Evolutionary conservation across 345 rosid genomes (phyloP).

Genomic region (Ceriops tagal): DNA sequence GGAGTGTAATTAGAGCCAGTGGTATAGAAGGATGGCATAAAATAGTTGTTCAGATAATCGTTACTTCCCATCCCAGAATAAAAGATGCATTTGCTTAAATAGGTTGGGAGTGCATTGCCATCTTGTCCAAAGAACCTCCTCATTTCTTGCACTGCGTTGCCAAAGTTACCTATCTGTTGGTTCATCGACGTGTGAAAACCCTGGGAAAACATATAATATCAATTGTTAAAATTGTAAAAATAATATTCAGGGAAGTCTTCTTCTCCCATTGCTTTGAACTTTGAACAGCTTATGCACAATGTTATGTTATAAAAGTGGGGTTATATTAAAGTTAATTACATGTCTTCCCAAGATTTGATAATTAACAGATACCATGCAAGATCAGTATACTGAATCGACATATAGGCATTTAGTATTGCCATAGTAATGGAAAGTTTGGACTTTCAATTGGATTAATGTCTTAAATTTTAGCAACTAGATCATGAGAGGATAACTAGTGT

Average conservation of each 20-base stretch:
- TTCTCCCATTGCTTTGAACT: neutral
- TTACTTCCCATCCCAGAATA: constrained; percentile 86
- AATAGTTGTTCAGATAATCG: constrained; percentile 86
- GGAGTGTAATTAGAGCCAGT: constrained; percentile 52
- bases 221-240: neutral
- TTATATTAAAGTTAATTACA: no score
- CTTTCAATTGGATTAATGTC: no score
- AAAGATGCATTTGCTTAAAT: constrained; percentile 63
- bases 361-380: no score
- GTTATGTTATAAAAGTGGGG: no score
- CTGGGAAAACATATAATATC: constrained; percentile 22
- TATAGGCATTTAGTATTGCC: no score
- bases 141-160: constrained; percentile 45
- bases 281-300: no score
- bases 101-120: constrained; percentile 36
- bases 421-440: no score
- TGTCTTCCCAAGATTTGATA: no score
- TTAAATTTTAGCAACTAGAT: no score
- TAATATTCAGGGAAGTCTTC: neutral
- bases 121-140: constrained; percentile 66
- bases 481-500: no score
- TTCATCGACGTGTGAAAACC: constrained; percentile 78
- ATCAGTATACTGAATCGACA: no score
- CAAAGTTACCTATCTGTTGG: constrained; percentile 53
- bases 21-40: constrained; percentile 71